Evolutionary conservation across 2,329 filamentous ascomycete species (phyloP).

Genomic region (Monilinia fructicola): DNA sequence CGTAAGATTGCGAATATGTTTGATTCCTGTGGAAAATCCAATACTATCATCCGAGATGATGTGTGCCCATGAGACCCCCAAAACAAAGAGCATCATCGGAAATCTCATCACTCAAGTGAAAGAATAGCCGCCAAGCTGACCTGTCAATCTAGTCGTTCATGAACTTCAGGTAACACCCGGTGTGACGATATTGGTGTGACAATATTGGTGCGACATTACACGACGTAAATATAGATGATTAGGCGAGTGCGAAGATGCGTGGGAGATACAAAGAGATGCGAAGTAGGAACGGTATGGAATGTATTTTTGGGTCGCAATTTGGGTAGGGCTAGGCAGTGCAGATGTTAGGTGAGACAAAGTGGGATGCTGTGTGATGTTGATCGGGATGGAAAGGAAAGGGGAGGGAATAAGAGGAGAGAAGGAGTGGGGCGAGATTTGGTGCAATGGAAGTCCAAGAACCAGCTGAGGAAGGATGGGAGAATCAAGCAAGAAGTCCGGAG

Average conservation of each 20-base stretch:
- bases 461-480: background rate
- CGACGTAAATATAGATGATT: background rate
- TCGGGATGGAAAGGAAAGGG: background rate
- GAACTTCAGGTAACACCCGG: background rate
- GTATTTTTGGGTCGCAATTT: background rate
- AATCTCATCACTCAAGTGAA: background rate
- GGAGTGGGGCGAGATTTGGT: background rate
- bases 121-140: background rate
- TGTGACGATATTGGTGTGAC: background rate
- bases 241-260: slow-evolving; percentile 10
- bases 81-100: background rate
- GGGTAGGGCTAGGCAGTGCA: background rate
- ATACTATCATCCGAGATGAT: background rate
- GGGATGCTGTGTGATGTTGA: background rate
- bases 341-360: background rate
- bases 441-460: background rate
- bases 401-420: background rate
- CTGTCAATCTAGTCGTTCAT: background rate
- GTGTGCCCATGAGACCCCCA: background rate
- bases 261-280: background rate
- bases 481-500: background rate
- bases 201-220: background rate
- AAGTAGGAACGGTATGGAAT: background rate
- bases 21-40: background rate
- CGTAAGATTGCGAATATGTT: background rate